Evolutionary conservation across 2,329 filamentous ascomycete genomes (phyloP), one percentile per base, ranked within the genome.

Genomic region (Trichoderma breve): DNA sequence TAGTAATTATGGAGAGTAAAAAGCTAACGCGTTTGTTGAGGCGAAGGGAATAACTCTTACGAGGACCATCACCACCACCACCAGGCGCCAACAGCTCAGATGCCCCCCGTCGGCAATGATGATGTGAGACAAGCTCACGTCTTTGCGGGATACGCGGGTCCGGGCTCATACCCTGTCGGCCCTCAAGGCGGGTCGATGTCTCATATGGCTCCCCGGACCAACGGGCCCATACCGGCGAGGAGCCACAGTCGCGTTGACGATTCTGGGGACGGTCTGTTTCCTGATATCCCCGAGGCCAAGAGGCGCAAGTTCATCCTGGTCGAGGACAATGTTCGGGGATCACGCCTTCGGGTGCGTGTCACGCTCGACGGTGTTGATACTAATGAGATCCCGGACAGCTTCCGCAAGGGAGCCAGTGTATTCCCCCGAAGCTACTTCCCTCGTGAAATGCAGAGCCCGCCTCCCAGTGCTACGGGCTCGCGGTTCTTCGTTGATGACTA

Each of bases 261-360:
- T 67, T 87, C 89, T 73, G 84, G 91, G 66, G 88, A 90, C 18
- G 90, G 90, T 63, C 88, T 98, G 58, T 98, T 98, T 81, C 93
- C 94, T 63, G 92, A 96, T 75, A 88, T 97, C 67, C 94, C 95
- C 1, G 94, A 96, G 78, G 91, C 92, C 67, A 97, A 97, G 84
- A 93, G 94, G 78, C 92, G 95, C 79, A 98, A 98, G 82, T 98
- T 98, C 82, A 97, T 98, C 76, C 89, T 98, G 11, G 94, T 98
- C 32, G 95, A 98, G 75, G 95, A 98, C 80, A 91, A 90, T 67
- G 92, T 94, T 74, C 91, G 93, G 43, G 92, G 92, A 67, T 91
- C 90, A 65, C 89, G 94, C 55, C 91, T 98, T 2, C 91, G 95
- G 18, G 95, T 98, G 60, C 92, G 95, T 73, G 95, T 98, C 66